Evolutionary conservation across 768 basidiomycete species (phyloP), one percentile per base, ranked within the genome.

Genomic region (Trametes cinnabarina): DNA sequence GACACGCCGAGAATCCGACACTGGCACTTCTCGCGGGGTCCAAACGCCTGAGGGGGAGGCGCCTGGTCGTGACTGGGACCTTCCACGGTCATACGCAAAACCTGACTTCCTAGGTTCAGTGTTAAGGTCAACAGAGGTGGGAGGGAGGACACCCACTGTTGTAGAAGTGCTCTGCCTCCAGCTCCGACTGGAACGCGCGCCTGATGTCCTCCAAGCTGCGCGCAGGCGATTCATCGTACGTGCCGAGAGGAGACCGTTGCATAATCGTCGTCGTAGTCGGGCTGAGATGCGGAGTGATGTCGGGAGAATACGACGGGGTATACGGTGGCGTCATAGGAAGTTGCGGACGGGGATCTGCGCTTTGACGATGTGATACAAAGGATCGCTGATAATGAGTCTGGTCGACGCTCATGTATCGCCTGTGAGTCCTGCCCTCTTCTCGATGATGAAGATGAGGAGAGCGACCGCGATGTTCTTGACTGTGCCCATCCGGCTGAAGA

Each of bases 281-380:
- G 28, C 54, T 57, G 4, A 66, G 40, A 20, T 41, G 55, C 6
- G 65, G 52, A 2, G 55, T 55, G 20, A 54, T 51, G n/a, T 41
- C 54, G 28, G 65, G 62, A 12, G 62, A 65, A 26, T 66, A 62
- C 17, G 54, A 62, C 4, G 73, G 64, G 14, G 67, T 61, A 57
- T 76, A 73, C 2, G 74, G 73, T 4, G 77, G 74, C 1, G 52
- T 57, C 49, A 43, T 42, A 9, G 4, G 66, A 66, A n/a, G 72
- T 61, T 15, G 70, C 64, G 20, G 35, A 23, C 30, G 19, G 10
- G 30, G 37, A 6, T 66, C 51, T 39, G 58, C 53, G 51, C 64
- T 64, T 26, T 64, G 65, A 35, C 60, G 66, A 40, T 70, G 73
- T 4, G 64, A 50, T 10, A 72, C 63, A 50, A 63, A 67, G 20